A percentile compares a stretch with the other conserved stretches of the same genome.
phyloP scores from a whole-genome alignment of 257 asterid species.

The Nicotiana undulata region DNA sequence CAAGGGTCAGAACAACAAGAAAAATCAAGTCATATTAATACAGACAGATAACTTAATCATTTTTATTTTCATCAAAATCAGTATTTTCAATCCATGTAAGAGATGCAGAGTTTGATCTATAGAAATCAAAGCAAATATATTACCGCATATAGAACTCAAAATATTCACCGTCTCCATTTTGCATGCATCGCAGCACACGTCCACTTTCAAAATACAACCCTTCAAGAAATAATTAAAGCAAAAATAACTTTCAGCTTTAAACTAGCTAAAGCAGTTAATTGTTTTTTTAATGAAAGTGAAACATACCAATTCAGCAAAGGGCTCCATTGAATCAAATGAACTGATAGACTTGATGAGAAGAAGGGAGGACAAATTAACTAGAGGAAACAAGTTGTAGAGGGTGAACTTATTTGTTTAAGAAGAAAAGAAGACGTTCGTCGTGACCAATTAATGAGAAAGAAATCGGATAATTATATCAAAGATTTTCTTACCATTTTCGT shows the following conservation, averaged over 20 bases:
- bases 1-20: not conserved
- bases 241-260: not conserved
- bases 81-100: no score
- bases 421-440: not conserved
- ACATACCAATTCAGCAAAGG: constrained; percentile 29
- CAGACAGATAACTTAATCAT: not conserved
- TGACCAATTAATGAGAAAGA: not conserved
- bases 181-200: constrained; percentile 45
- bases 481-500: not conserved
- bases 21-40: not conserved
- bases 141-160: constrained; percentile 47
- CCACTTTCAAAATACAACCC: constrained; percentile 46
- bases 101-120: no score
- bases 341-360: not conserved
- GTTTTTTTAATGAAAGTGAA: not conserved
- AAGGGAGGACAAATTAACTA: not conserved
- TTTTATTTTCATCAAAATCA: no score
- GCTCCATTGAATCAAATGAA: constrained; percentile 20
- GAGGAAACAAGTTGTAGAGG: not conserved
- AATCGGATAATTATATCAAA: not conserved
- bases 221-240: not conserved
- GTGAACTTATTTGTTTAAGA: not conserved
- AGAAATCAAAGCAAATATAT: no score
- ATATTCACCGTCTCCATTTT: constrained; percentile 33
- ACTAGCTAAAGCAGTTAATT: not conserved